These are phyloP conservation scores for Phytophthora tentaculata DNA, from an alignment of 352 stramenopile species.

Conservation along the genomic window DNA sequence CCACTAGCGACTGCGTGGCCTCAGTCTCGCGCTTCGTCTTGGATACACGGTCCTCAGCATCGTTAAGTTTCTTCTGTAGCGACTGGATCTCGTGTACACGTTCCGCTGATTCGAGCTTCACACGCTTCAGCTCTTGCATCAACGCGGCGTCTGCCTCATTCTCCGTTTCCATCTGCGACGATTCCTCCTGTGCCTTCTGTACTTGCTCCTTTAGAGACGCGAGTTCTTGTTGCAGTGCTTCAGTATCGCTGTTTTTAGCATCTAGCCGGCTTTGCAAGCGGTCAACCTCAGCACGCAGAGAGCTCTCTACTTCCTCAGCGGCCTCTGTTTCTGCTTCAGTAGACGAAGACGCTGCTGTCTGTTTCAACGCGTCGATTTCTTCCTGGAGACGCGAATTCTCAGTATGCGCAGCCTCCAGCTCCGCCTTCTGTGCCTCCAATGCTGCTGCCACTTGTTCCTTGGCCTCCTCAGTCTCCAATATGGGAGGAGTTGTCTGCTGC, in stretches of 20 bases:
- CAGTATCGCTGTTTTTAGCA: constrained; percentile 24
- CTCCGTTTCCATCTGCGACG: constrained; percentile 1
- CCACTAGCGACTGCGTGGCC: constrained; percentile 30
- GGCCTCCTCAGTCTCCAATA: background rate
- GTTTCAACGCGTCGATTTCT: constrained; percentile 19
- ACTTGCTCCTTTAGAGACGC: constrained; percentile 31
- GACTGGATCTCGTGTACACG: constrained; percentile 45
- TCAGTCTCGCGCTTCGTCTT: constrained; percentile 32
- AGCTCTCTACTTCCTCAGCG: constrained; percentile 7
- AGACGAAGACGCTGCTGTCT: constrained; percentile 10
- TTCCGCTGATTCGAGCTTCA: constrained; percentile 65
- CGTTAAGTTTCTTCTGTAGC: constrained; percentile 48
- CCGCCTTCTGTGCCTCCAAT: constrained; percentile 11
- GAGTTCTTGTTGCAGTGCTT: constrained; percentile 36
- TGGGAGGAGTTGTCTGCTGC: background rate
- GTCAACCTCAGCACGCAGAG: constrained; percentile 28
- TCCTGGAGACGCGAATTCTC: constrained; percentile 28
- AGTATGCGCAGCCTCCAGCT: constrained; percentile 19
- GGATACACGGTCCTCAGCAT: constrained; percentile 28
- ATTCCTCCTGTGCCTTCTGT: constrained; percentile 22
- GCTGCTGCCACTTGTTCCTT: constrained; percentile 13
- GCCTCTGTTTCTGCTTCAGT: constrained; percentile 18
- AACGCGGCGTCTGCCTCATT: constrained; percentile 35
- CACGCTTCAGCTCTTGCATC: constrained; percentile 65
- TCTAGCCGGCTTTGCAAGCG: constrained; percentile 24